Conservation (phyloP, 495 filamentous ascomycete genomes). For the Lophiotrema nucula region DNA sequence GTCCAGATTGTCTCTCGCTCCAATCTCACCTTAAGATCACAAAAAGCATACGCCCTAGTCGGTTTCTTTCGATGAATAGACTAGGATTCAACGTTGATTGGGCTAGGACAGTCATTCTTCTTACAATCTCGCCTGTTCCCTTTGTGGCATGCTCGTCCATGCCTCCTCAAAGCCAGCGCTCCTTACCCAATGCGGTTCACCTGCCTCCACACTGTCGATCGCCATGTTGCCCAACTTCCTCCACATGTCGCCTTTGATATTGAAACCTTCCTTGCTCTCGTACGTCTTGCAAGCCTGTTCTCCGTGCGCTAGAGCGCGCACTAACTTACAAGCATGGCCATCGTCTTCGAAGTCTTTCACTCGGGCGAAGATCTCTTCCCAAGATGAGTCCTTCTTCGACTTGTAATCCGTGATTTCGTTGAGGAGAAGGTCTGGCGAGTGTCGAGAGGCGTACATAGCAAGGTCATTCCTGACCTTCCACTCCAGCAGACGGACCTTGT, state of each 20-base stretch:
- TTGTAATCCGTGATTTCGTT: slow-evolving; percentile 57
- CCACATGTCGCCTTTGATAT: slow-evolving; percentile 69
- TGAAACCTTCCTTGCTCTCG: slow-evolving; percentile 46
- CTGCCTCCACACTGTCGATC: slow-evolving; percentile 52
- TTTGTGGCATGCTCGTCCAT: slow-evolving; percentile 48
- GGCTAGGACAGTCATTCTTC: neutral
- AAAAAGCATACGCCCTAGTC: too few relatives aligned
- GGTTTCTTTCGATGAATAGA: too few relatives aligned
- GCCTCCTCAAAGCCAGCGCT: slow-evolving; percentile 57
- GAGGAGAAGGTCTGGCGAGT: slow-evolving; percentile 52
- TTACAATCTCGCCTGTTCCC: slow-evolving; percentile 9
- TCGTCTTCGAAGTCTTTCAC: slow-evolving; percentile 63
- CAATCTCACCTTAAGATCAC: too few relatives aligned
- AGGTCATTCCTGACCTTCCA: slow-evolving; percentile 74
- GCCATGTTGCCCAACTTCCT: slow-evolving; percentile 64
- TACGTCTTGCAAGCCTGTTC: slow-evolving; percentile 49
- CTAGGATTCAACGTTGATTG: too few relatives aligned
- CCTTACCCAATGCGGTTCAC: slow-evolving; percentile 53
- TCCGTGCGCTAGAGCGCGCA: slow-evolving; percentile 63
- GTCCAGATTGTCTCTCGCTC: too few relatives aligned
- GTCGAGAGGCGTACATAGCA: slow-evolving; percentile 63
- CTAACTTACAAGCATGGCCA: slow-evolving; percentile 73
- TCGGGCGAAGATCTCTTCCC: slow-evolving; percentile 58
- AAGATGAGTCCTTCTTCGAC: slow-evolving; percentile 43
- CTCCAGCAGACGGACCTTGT: slow-evolving; percentile 66